These are phyloP conservation scores for Aspergillus leporis DNA, from an alignment of 495 filamentous ascomycete species.

Conservation along the genomic window DNA sequence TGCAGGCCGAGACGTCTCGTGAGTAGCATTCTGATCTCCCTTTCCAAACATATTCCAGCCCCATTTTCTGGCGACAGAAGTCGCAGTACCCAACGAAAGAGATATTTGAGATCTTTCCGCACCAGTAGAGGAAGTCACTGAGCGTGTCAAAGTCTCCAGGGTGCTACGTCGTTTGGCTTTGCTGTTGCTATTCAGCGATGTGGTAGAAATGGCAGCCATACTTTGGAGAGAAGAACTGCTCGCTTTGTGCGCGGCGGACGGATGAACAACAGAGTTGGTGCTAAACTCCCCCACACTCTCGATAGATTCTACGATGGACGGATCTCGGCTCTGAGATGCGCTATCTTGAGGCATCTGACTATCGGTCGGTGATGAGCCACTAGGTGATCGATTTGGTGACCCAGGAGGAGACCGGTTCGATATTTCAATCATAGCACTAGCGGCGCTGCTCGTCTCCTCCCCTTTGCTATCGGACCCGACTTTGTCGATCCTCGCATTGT, in stretches of 20 bases:
- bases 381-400: slow-evolving; percentile 55
- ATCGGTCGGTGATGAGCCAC: slow-evolving; percentile 51
- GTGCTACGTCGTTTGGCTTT: slow-evolving; percentile 38
- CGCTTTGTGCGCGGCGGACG: slow-evolving; percentile 30
- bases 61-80: slow-evolving; percentile 84
- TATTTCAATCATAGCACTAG: slow-evolving; percentile 65
- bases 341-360: slow-evolving; percentile 28
- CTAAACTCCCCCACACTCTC: slow-evolving; percentile 25
- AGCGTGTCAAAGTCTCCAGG: slow-evolving; percentile 43
- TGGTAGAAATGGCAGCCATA: slow-evolving; percentile 32
- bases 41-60: slow-evolving; percentile 70
- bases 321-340: slow-evolving; percentile 29
- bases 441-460: slow-evolving; percentile 55
- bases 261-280: slow-evolving; percentile 20
- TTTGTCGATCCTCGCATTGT: slow-evolving; percentile 61
- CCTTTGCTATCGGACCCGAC: slow-evolving; percentile 39
- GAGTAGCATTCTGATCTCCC: slow-evolving; percentile 37
- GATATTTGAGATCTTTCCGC: slow-evolving; percentile 38
- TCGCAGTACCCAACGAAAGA: slow-evolving; percentile 67
- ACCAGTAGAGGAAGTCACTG: slow-evolving; percentile 29
- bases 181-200: slow-evolving; percentile 31
- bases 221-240: slow-evolving; percentile 31
- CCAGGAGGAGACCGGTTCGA: slow-evolving; percentile 58
- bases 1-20: slow-evolving; percentile 38
- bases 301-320: slow-evolving; percentile 37